Evolutionary conservation across 2,329 filamentous ascomycete species (phyloP), one percentile per base, ranked within the genome.

Genomic region (Colletotrichum costaricense): DNA sequence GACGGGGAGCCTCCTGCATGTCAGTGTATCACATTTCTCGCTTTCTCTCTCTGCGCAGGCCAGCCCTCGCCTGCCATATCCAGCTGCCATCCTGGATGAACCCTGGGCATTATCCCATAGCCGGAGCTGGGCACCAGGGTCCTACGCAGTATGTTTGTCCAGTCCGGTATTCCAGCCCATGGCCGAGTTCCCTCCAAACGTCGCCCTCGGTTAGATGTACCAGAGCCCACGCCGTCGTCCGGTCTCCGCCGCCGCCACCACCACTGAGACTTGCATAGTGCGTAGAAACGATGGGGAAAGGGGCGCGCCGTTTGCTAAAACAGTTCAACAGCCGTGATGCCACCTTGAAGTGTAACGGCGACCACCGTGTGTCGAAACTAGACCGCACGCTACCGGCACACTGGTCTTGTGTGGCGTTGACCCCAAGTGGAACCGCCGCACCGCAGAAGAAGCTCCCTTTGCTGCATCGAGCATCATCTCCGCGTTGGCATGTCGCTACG

Each of bases 401-500:
- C 59, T 65, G 59, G 56, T 69, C 60, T 70, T 28, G n/a, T 69
- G 70, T 64, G 70, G 70, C 70, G 59, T 55, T 38, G 70, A 46
- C 8, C 59, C 69, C 59, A 60, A 73, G 70, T 70, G 70, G 70
- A 73, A 22, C 60, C 63, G 26, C 42, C 55, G 70, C 66, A 56
- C 19, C 38, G 38, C 38, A 42, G 38, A 42, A 12, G 54, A 46
- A 57, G 42, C 30, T 38, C 59, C 38, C 58, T 46, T 56, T 38
- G 30, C 70, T 60, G 38, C 42, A 73, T 73, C 66, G 11, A 73
- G 70, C 54, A 69, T 64, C 66, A 73, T 73, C 70, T 73, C 70
- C 70, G 70, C 59, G 59, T 55, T 69, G 70, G 54, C 59, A 69
- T 55, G 59, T 69, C 59, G 69, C 66, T 72, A 63, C 42, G 28